phyloP scores from a whole-genome alignment of 1,139 yeast genomes.

The Geotrichum carabidarum region DNA sequence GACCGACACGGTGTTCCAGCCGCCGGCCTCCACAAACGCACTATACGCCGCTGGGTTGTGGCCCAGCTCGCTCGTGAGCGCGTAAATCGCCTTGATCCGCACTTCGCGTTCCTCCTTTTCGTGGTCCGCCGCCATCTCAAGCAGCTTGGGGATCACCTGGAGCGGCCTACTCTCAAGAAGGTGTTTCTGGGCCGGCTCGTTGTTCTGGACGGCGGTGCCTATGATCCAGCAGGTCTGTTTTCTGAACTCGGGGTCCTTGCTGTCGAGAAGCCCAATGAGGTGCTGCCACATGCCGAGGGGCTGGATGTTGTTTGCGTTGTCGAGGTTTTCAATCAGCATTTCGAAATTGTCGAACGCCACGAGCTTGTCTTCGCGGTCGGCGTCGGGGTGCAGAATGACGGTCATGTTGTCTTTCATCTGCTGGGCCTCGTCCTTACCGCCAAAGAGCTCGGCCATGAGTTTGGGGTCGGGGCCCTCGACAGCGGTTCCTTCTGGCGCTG shows the following conservation, averaged over 20 bases:
- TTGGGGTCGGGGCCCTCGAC: conserved; percentile 52
- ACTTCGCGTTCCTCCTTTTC: conserved; percentile 24
- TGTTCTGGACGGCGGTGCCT: conserved; percentile 92
- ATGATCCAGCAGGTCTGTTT: conserved; percentile 64
- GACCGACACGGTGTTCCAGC: conserved; percentile 46
- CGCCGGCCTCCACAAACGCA: conserved; percentile 51
- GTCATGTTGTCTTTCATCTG: conserved; percentile 71
- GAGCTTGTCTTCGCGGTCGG: conserved; percentile 48
- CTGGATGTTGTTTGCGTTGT: conserved; percentile 89
- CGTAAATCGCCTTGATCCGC: conserved; percentile 65
- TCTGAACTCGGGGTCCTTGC: conserved; percentile 28
- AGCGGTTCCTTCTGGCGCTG: conserved; percentile 27
- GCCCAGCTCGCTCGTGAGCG: conserved; percentile 69
- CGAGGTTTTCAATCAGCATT: conserved; percentile 88
- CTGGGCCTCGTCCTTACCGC: conserved; percentile 80
- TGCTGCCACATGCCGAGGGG: conserved; percentile 77
- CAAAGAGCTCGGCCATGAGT: conserved; percentile 69
- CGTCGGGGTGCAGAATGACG: conserved; percentile 60
- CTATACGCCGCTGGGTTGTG: conserved; percentile 57
- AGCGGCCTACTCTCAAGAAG: conserved; percentile 40
- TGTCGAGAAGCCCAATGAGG: conserved; percentile 49
- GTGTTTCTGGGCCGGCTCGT: conserved; percentile 65
- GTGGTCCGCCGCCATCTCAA: conserved; percentile 39
- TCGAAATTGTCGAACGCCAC: conserved; percentile 88
- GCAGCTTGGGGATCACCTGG: conserved; percentile 46